Conservation (phyloP, 2,329 filamentous ascomycete species). For the Penicillium sp. region DNA sequence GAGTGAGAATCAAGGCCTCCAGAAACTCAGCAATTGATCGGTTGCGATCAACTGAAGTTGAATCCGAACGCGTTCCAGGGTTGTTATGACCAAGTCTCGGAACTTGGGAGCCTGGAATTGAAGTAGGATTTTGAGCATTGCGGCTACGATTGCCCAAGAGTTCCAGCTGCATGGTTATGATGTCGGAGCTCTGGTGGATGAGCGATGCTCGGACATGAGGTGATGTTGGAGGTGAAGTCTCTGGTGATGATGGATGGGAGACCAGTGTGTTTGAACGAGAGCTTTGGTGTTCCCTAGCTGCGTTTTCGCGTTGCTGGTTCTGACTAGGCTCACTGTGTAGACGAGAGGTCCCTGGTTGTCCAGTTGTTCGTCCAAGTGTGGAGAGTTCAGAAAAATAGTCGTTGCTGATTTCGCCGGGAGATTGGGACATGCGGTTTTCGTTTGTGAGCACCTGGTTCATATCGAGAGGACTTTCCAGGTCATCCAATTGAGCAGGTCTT, state of each 20-base stretch:
- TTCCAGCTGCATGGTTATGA: conserved; percentile 43
- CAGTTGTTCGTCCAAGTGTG: conserved; percentile 21
- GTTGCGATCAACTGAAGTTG: conserved; percentile 19
- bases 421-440: conserved; percentile 36
- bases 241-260: conserved; percentile 37
- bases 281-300: conserved; percentile 19
- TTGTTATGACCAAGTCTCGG: conserved; percentile 11
- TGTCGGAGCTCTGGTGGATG: conserved; percentile 40
- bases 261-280: conserved; percentile 40
- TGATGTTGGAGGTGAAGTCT: conserved; percentile 39
- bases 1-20: conserved; percentile 31
- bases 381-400: conserved; percentile 29
- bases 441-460: conserved; percentile 25
- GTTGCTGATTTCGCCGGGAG: conserved; percentile 35
- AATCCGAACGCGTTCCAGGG: conserved; percentile 10
- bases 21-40: conserved; percentile 33
- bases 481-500: conserved; percentile 5
- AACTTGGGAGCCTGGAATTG: conserved; percentile 10
- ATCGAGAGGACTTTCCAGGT: conserved; percentile 5
- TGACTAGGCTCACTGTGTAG: conserved; percentile 13
- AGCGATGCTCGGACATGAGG: conserved; percentile 41
- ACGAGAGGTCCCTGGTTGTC: conserved; percentile 11
- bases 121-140: conserved; percentile 16
- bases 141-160: conserved; percentile 32
- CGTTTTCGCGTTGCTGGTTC: conserved; percentile 7